phyloP scores from a whole-genome alignment of 768 basidiomycete genomes.

The Boletus sp. region DNA sequence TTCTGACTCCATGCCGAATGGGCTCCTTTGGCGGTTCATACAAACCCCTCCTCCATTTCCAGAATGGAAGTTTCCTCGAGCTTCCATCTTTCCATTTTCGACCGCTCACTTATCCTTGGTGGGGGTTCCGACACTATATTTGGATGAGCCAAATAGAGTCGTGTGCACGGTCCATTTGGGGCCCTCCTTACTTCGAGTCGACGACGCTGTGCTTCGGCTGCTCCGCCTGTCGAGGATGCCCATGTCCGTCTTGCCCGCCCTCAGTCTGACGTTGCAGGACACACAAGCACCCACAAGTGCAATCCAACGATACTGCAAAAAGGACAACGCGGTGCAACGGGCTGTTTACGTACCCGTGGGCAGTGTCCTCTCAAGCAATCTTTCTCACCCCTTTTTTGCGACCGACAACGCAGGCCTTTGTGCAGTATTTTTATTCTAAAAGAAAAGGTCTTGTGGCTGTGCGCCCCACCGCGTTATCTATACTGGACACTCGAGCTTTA shows the following conservation, averaged over 20 bases:
- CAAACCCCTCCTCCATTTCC: conserved; percentile 4
- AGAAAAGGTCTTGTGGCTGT: conserved; percentile 1
- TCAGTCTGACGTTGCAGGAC: not conserved
- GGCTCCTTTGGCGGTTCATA: not conserved
- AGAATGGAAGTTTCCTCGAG: conserved; percentile 15
- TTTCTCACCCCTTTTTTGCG: conserved; percentile 13
- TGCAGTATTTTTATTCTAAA: not conserved
- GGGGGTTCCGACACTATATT: not conserved
- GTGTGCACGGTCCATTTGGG: not conserved
- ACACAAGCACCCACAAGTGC: not conserved
- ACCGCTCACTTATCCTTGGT: not conserved
- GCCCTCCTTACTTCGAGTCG: not conserved
- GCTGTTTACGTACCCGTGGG: conserved; percentile 12
- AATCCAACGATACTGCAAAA: not conserved
- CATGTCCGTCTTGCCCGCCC: not conserved
- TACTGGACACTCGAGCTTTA: not conserved
- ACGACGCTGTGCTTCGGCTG: not conserved
- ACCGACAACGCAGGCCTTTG: not conserved
- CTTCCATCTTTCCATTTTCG: conserved; percentile 17
- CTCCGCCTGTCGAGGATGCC: not conserved
- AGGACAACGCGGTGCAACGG: not conserved
- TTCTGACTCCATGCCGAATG: conserved; percentile 9
- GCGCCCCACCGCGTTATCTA: conserved; percentile 1
- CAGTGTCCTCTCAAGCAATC: not conserved
- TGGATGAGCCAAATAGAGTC: not conserved